Base-by-base conservation (phyloP, 2,329 filamentous ascomycete genomes). In the Chaetomium globosum region DNA sequence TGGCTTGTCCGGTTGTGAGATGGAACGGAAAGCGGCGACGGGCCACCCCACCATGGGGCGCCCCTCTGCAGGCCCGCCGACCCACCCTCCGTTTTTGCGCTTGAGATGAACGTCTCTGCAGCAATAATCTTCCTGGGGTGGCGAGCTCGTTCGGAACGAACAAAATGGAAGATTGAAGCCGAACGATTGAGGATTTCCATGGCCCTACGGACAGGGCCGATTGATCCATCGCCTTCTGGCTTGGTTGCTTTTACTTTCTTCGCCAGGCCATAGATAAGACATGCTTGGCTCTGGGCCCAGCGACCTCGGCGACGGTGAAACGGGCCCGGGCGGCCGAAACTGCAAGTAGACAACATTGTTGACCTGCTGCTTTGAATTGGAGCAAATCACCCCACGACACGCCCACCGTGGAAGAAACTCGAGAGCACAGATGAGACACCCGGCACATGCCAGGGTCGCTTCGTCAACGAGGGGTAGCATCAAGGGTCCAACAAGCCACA, bases 41-140 rank as follows among this genome's bases (percentile, higher is more conserved):
- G 31, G 9, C 31, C 59, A 54, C 64, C 33, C 23, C 43, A 2
- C 53, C 26, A 26, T 26, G 26, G 26, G 26, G 26, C 4, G 26
- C 26, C 26, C 26, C 26, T 26, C 26, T 26, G 26, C 4, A 30
- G 23, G 4, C n/a, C 51, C 16, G n/a, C 12, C 39, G 43, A 51
- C 57, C 58, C 63, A 30, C 63, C 13, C 57, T 65, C 57, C 63
- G 57, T 65, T 60, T 55, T 55, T 4, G 10, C 26, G 10, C 51
- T 53, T 26, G 16, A 12, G 53, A 39, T 21, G 33, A 56, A 56
- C 53, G 23, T 10, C 36, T 23, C 56, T 58, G 55, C 23, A 58
- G 7, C 54, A 57, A 3, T 16, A 21, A 30, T 48, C n/a, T 12
- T 10, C 30, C 4, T 54, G 30, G 10, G 4, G n/a, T 43, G 36